Conservation (phyloP, 2,329 filamentous ascomycete genomes). For the Teratosphaeria pseudoeucalypti region DNA sequence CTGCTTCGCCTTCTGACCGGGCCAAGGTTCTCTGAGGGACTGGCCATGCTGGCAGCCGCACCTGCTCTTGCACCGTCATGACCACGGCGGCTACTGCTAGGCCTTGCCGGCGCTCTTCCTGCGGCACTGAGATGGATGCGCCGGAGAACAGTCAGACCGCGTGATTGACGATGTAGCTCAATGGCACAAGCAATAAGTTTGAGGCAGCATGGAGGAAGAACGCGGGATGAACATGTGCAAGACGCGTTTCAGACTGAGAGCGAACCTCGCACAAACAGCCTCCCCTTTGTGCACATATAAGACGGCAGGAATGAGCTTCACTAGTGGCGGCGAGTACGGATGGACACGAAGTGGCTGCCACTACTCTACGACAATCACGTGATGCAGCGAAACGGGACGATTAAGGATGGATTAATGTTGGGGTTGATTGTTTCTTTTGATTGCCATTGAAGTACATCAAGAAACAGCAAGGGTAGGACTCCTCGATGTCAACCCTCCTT, state of each 20-base stretch:
- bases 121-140: neutral
- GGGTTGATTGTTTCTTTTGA: neutral
- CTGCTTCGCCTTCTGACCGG: neutral
- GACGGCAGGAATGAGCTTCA: no score
- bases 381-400: neutral
- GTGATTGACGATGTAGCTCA: neutral
- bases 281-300: no score
- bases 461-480: conserved; percentile 34
- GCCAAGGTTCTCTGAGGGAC: neutral
- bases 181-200: neutral
- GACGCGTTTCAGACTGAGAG: neutral
- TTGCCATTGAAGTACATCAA: conserved; percentile 4
- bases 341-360: no score
- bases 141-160: neutral
- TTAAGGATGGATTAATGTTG: neutral
- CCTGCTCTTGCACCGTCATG: neutral
- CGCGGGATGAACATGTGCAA: neutral
- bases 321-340: no score
- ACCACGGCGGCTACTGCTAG: neutral
- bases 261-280: neutral
- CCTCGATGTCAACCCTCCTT: conserved; percentile 28
- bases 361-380: neutral
- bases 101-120: neutral
- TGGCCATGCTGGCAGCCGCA: neutral
- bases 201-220: neutral